phyloP scores from a whole-genome alignment of 2,329 filamentous ascomycete genomes.

The Ascochyta lentis region DNA sequence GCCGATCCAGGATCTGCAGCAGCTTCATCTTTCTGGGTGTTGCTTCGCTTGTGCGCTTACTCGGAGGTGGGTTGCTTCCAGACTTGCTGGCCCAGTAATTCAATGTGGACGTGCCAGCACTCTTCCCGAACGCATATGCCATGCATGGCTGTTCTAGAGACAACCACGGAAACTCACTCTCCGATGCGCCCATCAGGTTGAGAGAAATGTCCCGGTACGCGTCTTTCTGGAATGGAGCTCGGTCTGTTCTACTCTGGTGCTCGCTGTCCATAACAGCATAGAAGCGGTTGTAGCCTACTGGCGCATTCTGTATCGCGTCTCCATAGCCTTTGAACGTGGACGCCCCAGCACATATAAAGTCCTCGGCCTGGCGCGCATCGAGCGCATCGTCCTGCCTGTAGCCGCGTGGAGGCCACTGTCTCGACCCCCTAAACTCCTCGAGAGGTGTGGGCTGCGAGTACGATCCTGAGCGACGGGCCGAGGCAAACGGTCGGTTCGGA shows the following conservation, averaged over 20 bases:
- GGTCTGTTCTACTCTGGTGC: conserved; percentile 48
- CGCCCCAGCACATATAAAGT: conserved; percentile 48
- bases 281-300: conserved; percentile 47
- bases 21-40: conserved; percentile 68
- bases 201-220: conserved; percentile 49
- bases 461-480: conserved; percentile 41
- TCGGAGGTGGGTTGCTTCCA: conserved; percentile 62
- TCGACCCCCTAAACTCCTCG: conserved; percentile 45
- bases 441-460: conserved; percentile 48
- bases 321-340: conserved; percentile 51
- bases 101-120: conserved; percentile 74
- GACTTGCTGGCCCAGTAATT: conserved; percentile 71
- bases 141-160: conserved; percentile 77
- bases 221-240: conserved; percentile 43
- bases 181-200: conserved; percentile 44
- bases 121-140: conserved; percentile 69
- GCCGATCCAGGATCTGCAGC: conserved; percentile 52
- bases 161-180: conserved; percentile 65
- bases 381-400: conserved; percentile 44
- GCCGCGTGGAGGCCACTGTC: conserved; percentile 51
- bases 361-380: conserved; percentile 43
- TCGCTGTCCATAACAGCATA: conserved; percentile 51
- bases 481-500: conserved; percentile 32
- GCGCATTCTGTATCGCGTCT: conserved; percentile 47
- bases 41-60: conserved; percentile 65